These are phyloP conservation scores for Atkinsonella texensis DNA, from an alignment of 2,329 filamentous ascomycete genomes.

Conservation along the genomic window DNA sequence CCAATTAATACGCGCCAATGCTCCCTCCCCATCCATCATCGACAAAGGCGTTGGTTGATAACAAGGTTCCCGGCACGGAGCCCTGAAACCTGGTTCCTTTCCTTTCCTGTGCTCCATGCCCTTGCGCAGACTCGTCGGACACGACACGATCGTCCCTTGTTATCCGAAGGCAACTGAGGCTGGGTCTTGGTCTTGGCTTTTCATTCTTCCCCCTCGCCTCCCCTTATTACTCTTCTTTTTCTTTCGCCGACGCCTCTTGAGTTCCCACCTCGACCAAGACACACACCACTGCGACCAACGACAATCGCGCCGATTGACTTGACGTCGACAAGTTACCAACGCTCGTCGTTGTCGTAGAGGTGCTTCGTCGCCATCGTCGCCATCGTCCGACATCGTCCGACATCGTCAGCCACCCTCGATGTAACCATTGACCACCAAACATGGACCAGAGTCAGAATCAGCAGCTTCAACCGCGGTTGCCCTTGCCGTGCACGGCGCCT, in stretches of 20 bases:
- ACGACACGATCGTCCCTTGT: conserved; percentile 8
- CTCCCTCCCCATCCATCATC: conserved; percentile 4
- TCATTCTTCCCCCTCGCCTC: conserved; percentile 8
- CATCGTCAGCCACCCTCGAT: conserved; percentile 14
- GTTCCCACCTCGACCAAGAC: conserved; percentile 2
- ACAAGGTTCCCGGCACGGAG: conserved; percentile 7
- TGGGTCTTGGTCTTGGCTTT: conserved; percentile 3
- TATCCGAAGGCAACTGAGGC: not conserved
- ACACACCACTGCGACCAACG: conserved; percentile 6
- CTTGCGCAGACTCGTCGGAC: conserved; percentile 3
- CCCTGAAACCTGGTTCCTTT: conserved; percentile 4
- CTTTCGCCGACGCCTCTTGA: conserved; percentile 4
- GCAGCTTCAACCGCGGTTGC: conserved; percentile 16
- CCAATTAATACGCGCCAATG: conserved; percentile 7
- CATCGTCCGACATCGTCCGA: not conserved
- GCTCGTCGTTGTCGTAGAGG: conserved; percentile 8
- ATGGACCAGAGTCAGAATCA: conserved; percentile 22
- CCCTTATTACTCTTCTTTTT: conserved; percentile 8
- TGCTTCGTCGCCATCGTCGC: conserved; percentile 7
- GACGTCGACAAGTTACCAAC: conserved; percentile 2
- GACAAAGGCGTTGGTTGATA: conserved; percentile 7
- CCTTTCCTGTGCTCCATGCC: conserved; percentile 3
- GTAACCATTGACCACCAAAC: conserved; percentile 14
- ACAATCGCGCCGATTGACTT: conserved; percentile 5
- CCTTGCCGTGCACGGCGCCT: conserved; percentile 9